These are phyloP conservation scores for Narthecium ossifragum DNA, from an alignment of 106 monocot species.

Conservation along the genomic window DNA sequence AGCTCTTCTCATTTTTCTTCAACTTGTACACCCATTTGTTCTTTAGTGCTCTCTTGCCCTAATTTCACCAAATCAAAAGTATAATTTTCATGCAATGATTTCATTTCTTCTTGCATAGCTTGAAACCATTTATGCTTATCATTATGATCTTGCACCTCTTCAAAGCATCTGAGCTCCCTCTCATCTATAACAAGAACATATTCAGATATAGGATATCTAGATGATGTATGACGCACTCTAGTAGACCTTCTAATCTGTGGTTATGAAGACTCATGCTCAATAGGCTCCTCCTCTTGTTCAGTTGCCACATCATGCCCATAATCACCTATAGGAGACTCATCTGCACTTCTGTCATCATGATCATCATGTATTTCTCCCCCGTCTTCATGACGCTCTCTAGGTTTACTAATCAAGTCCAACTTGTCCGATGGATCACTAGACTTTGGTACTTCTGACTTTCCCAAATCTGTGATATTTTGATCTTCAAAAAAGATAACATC, in stretches of 20 bases:
- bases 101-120: not conserved
- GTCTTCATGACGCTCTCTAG: too few species aligned
- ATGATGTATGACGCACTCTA: not conserved
- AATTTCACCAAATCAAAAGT: not conserved
- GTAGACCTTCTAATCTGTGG: not conserved
- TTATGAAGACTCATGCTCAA: not conserved
- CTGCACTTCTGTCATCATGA: too few species aligned
- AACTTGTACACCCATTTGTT: not conserved
- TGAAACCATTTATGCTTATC: not conserved
- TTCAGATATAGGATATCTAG: not conserved
- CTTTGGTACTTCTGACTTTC: not conserved
- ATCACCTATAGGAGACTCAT: not conserved
- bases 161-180: not conserved
- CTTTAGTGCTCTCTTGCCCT: not conserved
- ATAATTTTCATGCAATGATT: not conserved
- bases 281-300: not conserved
- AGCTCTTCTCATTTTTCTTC: not conserved
- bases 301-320: too few species aligned
- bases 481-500: constrained; percentile 6
- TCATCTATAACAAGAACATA: not conserved
- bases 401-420: too few species aligned
- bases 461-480: not conserved
- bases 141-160: not conserved
- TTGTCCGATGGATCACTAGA: too few species aligned
- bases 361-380: too few species aligned